These are phyloP conservation scores for Periconia macrospinosa DNA, from an alignment of 2,329 filamentous ascomycete genomes.

Conservation along the genomic window DNA sequence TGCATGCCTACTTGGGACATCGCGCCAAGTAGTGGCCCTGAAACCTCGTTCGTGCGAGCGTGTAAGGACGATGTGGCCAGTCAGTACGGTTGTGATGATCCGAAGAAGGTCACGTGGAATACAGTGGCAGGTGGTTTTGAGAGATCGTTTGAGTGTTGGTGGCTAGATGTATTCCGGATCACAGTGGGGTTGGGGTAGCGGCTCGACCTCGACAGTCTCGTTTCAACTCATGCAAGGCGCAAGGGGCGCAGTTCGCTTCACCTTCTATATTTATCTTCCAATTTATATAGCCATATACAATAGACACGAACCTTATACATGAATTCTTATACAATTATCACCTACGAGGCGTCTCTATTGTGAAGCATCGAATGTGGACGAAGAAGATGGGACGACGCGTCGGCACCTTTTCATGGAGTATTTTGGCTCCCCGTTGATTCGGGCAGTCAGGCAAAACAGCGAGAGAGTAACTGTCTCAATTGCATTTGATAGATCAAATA, in stretches of 20 bases:
- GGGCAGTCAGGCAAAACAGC: neutral
- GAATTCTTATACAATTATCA: neutral
- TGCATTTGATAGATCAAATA: too few relatives aligned
- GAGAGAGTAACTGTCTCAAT: too few relatives aligned
- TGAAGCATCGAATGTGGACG: neutral
- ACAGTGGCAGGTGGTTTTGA: constrained; percentile 3
- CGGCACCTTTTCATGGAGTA: neutral
- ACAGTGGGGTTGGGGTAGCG: neutral
- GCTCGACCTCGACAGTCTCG: neutral
- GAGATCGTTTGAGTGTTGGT: constrained; percentile 5
- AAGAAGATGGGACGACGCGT: neutral
- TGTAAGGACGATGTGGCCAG: constrained; percentile 1
- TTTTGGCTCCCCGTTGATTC: neutral
- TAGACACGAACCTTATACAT: neutral
- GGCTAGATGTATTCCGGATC: constrained; percentile 1
- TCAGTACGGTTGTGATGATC: constrained; percentile 6
- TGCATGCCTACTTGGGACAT: constrained; percentile 5
- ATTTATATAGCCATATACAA: neutral
- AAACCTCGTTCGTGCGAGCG: neutral
- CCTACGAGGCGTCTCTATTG: neutral
- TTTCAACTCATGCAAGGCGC: neutral
- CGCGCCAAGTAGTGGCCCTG: neutral
- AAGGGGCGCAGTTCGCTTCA: neutral
- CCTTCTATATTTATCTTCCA: neutral
- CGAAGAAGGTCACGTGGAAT: constrained; percentile 5